A percentile compares a stretch with the other conserved stretches of the same genome.
These are phyloP conservation scores for Candida succiphila DNA, from an alignment of 805 yeast genomes.

Conservation along the genomic window DNA sequence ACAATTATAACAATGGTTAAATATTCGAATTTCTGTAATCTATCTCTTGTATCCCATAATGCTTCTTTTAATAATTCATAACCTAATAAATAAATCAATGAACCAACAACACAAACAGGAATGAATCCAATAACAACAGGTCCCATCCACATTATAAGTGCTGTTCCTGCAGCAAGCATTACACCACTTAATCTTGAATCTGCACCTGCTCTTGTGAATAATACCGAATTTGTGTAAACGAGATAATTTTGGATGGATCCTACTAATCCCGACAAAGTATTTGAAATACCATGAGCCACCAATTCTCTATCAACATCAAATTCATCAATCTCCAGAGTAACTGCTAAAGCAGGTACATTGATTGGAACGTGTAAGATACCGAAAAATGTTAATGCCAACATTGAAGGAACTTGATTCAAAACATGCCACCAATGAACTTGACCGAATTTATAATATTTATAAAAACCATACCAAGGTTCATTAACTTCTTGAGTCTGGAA, in stretches of 20 bases:
- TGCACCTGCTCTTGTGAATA: constrained; percentile 92
- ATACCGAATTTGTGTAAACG: constrained; percentile 87
- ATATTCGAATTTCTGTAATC: constrained; percentile 70
- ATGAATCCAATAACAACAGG: constrained; percentile 90
- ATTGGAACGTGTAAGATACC: constrained; percentile 96
- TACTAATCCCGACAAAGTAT: constrained; percentile 67
- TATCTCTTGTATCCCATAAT: constrained; percentile 72
- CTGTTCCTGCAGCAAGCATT: constrained; percentile 77
- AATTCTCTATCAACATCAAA: constrained; percentile 88
- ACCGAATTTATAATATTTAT: constrained; percentile 56
- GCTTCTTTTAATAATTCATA: constrained; percentile 86
- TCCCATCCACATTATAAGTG: constrained; percentile 73
- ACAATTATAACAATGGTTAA: constrained; percentile 77
- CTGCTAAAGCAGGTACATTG: constrained; percentile 94
- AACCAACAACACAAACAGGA: constrained; percentile 94
- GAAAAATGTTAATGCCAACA: constrained; percentile 92
- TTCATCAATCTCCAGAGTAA: constrained; percentile 75
- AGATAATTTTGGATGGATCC: constrained; percentile 93
- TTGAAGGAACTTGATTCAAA: constrained; percentile 69
- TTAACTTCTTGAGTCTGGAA: constrained; percentile 54
- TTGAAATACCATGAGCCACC: constrained; percentile 91
- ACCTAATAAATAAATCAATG: constrained; percentile 82
- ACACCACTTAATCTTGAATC: constrained; percentile 83
- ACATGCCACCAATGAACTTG: constrained; percentile 71
- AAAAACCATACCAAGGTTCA: constrained; percentile 89